Evolutionary conservation across 179 eudicot species (phyloP), one percentile per base, ranked within the genome.

Genomic region (Silene coronaria): DNA sequence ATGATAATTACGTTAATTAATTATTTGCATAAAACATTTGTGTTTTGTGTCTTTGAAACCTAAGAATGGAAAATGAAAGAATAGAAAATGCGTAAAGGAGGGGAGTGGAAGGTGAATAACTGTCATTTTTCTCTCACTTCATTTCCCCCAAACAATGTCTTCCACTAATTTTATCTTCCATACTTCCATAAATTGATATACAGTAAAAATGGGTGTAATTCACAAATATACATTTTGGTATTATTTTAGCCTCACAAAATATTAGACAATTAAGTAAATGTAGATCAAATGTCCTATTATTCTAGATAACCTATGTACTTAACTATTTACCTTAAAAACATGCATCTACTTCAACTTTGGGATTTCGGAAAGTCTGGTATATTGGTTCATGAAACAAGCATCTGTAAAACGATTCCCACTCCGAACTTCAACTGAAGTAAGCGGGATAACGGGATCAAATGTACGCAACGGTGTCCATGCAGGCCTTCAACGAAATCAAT

Each of bases 151-250:
- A 64, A 46, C 59, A 74, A 16, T 63, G 30, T 64, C 57, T 30
- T 11, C 63, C 71, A 65, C 72, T 48, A 57, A 72, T 72, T 28
- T 26, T 72, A 72, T 58, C 67, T 34, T 26, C 66, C 75, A 72
- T 72, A 9, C 21, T 5, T 32, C 58, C 6, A 51, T 17, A 6
- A 4, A 51, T 3, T 51, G 6, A 51, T 51, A 16, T 1, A 51
- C 53, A 46, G 17, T 48, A 51, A 51, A 51, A 42, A 42, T 10
- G 48, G 10, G 3, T 42, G 0, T 42, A 51, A 51, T 17, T 51
- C 58, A 17, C 6, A 51, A 48, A 48, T 5, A 17, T 51, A 51
- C 21, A 51, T 16, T 3, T 51, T 14, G 58, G 58, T 48, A 48
- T 48, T 48, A 48, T 48, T 6, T 48, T 13, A 48, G 16, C 17